Evolutionary conservation across 371 early-diverging fungal species (phyloP).

Genomic region (Ecytonucleospora hepatopenaei): DNA sequence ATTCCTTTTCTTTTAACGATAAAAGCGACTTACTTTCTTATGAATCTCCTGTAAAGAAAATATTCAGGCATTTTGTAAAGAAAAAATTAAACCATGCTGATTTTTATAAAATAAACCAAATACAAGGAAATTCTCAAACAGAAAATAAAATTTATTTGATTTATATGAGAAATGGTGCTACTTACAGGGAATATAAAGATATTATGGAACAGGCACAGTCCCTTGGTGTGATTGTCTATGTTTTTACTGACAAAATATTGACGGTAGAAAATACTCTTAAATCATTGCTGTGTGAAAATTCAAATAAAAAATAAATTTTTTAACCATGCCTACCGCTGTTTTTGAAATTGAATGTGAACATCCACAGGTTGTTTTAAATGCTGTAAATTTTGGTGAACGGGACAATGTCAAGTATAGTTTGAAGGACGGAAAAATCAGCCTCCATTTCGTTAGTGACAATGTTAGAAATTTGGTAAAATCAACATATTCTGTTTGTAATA

Average conservation of each 20-base stretch:
- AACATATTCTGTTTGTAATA: slow-evolving; percentile 22
- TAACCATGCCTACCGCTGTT: slow-evolving; percentile 13
- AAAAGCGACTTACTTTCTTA: slow-evolving; percentile 44
- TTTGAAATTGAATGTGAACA: slow-evolving; percentile 19
- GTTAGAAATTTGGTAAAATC: slow-evolving; percentile 11
- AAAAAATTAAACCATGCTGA: slow-evolving; percentile 24
- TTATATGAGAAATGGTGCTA: slow-evolving; percentile 47
- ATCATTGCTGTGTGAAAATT: not conserved
- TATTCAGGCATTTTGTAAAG: slow-evolving; percentile 28
- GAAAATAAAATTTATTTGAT: slow-evolving; percentile 32
- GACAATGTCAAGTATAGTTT: slow-evolving; percentile 1
- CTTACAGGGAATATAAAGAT: slow-evolving; percentile 48
- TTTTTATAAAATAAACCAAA: slow-evolving; percentile 15
- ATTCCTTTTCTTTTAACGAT: slow-evolving; percentile 18
- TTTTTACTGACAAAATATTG: slow-evolving; percentile 11
- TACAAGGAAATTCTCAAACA: slow-evolving; percentile 3
- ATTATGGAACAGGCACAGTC: slow-evolving; percentile 10
- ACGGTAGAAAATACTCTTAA: not conserved
- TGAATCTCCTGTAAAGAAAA: slow-evolving; percentile 37
- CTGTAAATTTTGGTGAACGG: slow-evolving; percentile 4
- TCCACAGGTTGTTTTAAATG: slow-evolving; percentile 12
- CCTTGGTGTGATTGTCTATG: not conserved
- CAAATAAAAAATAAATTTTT: not conserved
- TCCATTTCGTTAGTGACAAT: not conserved
- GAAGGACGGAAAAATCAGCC: not conserved